Evolutionary conservation across 371 early-diverging fungal species (phyloP), one percentile per base, ranked within the genome.

Genomic region (Saksenaea oblongispora): DNA sequence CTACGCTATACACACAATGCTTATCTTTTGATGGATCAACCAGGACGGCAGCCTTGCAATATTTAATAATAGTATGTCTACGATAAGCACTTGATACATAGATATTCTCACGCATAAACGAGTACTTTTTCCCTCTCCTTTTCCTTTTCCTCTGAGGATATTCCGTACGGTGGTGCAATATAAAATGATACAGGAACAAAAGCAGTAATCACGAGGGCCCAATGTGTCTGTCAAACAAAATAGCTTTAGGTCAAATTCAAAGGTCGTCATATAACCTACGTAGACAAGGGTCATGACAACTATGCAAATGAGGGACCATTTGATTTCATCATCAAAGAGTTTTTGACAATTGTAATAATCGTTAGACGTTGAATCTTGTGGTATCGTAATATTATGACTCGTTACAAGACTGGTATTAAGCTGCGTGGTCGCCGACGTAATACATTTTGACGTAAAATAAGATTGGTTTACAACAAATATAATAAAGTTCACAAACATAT

Each of bases 301-400:
- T 11, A 72, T 59, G 24, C 73, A 70, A n/a, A 74, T 18, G 8
- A 82, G 55, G 1, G 73, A 65, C 72, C 79, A 82, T 58, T 82
- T 82, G 24, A 75, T 31, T 63, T 82, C 78, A 54, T 75, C 74
- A 26, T 74, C 44, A 37, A 62, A 79, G n/a, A 82, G 22, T 34
- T 74, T 70, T 34, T 73, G 59, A 22, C 82, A 82, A 27, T 82
- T 79, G 54, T 77, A 82, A n/a, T 67, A 72, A 37, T 79, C 78
- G 0, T 11, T 54, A 14, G 56, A 22, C 24, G 22, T 22, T 47
- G 22, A 10, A 22, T 22, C 51, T 47, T 18, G 39, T 3, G 62
- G 36, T 3, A 28, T 56, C 11, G 65, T 18, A 5, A 27, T 31
- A 27, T 26, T 36, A 11, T 24, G 1, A 1, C 54, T n/a, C 34